Percentiles rank a stretch among this genome's conserved stretches.
phyloP scores from a whole-genome alignment of 768 basidiomycete species.

The Mycena amicta region DNA sequence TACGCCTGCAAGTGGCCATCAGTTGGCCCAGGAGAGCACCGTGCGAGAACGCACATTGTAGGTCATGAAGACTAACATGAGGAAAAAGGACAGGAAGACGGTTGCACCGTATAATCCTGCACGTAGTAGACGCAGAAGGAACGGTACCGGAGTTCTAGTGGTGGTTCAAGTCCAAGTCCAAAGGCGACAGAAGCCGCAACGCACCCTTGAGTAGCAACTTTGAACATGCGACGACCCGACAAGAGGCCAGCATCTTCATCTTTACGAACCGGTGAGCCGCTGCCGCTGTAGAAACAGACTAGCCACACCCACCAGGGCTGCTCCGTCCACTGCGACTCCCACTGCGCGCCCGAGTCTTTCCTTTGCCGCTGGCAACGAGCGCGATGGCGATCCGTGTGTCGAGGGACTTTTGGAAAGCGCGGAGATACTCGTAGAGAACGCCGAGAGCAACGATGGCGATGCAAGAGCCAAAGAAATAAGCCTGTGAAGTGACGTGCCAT shows the following conservation, averaged over 20 bases:
- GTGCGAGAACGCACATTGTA: slow-evolving; percentile 71
- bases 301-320: no score
- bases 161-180: neutral
- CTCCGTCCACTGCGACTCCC: slow-evolving; percentile 30
- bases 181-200: neutral
- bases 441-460: slow-evolving; percentile 66
- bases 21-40: neutral
- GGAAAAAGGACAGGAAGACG: slow-evolving; percentile 82
- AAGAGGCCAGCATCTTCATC: slow-evolving; percentile 59
- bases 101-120: slow-evolving; percentile 74
- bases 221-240: slow-evolving; percentile 46
- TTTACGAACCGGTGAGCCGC: no score
- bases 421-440: slow-evolving; percentile 80
- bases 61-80: slow-evolving; percentile 97
- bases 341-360: slow-evolving; percentile 38
- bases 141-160: slow-evolving; percentile 53
- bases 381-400: slow-evolving; percentile 59
- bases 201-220: slow-evolving; percentile 43
- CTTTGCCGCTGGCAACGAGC: slow-evolving; percentile 48
- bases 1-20: slow-evolving; percentile 62
- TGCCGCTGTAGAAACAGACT: no score
- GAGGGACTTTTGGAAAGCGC: slow-evolving; percentile 58
- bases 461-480: slow-evolving; percentile 66
- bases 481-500: slow-evolving; percentile 70
- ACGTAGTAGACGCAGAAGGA: slow-evolving; percentile 53